phyloP scores from a whole-genome alignment of 805 yeast species.

The Yarrowia porcina region DNA sequence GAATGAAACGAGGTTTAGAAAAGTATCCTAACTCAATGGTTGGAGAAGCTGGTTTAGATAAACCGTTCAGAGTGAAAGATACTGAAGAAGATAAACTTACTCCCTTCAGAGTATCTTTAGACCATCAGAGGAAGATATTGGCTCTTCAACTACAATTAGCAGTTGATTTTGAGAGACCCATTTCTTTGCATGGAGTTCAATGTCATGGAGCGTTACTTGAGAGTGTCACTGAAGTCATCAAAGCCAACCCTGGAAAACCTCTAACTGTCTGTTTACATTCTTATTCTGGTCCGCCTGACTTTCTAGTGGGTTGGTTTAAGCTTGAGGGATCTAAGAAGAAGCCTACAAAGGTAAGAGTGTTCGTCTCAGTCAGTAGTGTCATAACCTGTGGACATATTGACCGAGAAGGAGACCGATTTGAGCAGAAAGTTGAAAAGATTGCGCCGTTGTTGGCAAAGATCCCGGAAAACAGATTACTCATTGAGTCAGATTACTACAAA shows the following conservation, averaged over 20 bases:
- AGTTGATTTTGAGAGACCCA: slow-evolving; percentile 44
- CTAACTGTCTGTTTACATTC: slow-evolving; percentile 70
- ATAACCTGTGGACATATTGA: slow-evolving; percentile 37
- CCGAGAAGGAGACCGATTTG: slow-evolving; percentile 26
- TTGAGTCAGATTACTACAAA: slow-evolving; percentile 52
- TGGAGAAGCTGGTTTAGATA: slow-evolving; percentile 93
- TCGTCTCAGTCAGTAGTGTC: slow-evolving; percentile 51
- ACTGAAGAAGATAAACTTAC: slow-evolving; percentile 34
- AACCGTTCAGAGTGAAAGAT: slow-evolving; percentile 48
- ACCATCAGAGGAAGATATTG: slow-evolving; percentile 64
- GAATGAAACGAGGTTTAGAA: slow-evolving; percentile 30
- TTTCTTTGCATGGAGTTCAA: slow-evolving; percentile 83
- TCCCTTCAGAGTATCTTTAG: slow-evolving; percentile 54
- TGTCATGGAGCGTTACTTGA: slow-evolving; percentile 64
- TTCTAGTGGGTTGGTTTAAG: slow-evolving; percentile 34
- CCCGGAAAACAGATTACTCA: slow-evolving; percentile 42
- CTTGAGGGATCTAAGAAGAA: slow-evolving; percentile 8
- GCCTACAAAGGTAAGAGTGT: slow-evolving; percentile 36
- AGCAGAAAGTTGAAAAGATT: slow-evolving; percentile 6
- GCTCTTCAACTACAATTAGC: slow-evolving; percentile 56
- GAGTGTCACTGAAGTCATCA: slow-evolving; percentile 34
- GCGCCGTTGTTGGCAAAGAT: slow-evolving; percentile 35
- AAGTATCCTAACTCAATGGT: slow-evolving; percentile 46
- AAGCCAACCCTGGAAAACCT: slow-evolving; percentile 28
- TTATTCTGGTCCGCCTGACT: slow-evolving; percentile 78